Evolutionary conservation across 2,329 filamentous ascomycete genomes (phyloP), one percentile per base, ranked within the genome.

Genomic region (Cordyceps cateniannulata): DNA sequence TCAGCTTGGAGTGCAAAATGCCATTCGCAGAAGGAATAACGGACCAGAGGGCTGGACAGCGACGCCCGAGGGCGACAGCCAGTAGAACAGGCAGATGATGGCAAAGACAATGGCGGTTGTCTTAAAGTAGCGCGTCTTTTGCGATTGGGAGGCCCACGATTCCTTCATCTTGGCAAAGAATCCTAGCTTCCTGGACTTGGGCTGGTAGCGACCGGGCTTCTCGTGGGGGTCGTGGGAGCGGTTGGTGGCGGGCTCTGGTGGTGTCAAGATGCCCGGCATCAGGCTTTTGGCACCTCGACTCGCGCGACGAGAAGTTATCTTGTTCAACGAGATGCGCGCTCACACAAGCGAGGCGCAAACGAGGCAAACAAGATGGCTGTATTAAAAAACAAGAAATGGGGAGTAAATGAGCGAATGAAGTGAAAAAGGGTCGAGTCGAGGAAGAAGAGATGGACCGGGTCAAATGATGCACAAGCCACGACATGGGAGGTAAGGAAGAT

Each of bases 61-160:
- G 32, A 83, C 80, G 29, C 84, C 83, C 54, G 77, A 77, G 1
- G 85, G 85, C 24, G 85, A 84, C 60, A 88, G 73, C 70, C 83
- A 87, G 73, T 85, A 87, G 71, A 88, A 85, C 61, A 87, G 71
- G 64, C 84, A 79, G 67, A 87, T 70, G 65, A 88, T 69, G 68
- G 81, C 77, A 69, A 85, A 79, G 63, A 86, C 74, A 65, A 88
- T 83, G 65, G 83, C 83, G 68, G 80, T 81, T 63, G 84, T 86
- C 78, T 86, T 87, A 66, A 86, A 72, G 80, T 84, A 88, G 71
- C 85, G 83, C 65, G 83, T 79, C 73, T 81, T 82, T 77, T 87
- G 85, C 70, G 83, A 81, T 76, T 87, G 85, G 64, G 84, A 81
- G 79, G 85, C 84, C 73, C 78, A 82, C 70, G 78, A 77, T 70